Evolutionary conservation across 495 filamentous ascomycete species (phyloP).

Genomic region (Aspergillus bridgeri): DNA sequence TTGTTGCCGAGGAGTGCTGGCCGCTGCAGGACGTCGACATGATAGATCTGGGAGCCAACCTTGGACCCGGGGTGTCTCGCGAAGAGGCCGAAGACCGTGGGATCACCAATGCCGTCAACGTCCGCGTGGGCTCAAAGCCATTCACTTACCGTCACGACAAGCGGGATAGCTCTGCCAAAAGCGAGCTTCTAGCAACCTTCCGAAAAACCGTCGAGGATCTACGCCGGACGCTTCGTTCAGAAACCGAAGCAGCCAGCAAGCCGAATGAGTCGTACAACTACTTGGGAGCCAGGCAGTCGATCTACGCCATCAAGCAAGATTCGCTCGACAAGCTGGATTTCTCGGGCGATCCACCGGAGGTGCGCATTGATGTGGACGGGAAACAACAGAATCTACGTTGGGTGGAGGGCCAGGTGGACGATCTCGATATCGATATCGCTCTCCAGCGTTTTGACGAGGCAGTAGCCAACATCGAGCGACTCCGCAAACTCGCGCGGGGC

Average conservation of each 20-base stretch:
- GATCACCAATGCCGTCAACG: conserved; percentile 82
- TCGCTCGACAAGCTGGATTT: conserved; percentile 65
- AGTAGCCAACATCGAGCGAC: conserved; percentile 74
- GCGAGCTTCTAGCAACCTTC: conserved; percentile 76
- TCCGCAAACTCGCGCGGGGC: conserved; percentile 71
- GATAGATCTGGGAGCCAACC: conserved; percentile 71
- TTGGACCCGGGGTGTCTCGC: conserved; percentile 53
- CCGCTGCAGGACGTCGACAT: conserved; percentile 90
- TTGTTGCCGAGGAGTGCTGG: conserved; percentile 94
- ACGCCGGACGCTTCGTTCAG: conserved; percentile 73
- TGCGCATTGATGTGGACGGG: conserved; percentile 93
- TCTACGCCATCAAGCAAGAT: conserved; percentile 28
- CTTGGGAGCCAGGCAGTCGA: conserved; percentile 43
- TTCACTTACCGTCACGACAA: conserved; percentile 89
- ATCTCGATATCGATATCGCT: conserved; percentile 93
- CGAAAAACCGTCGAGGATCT: conserved; percentile 89
- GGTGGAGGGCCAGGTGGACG: conserved; percentile 93
- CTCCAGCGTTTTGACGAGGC: conserved; percentile 86
- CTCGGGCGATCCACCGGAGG: conserved; percentile 64
- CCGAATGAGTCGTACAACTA: conserved; percentile 78
- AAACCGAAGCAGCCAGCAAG: conserved; percentile 76
- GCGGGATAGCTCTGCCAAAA: conserved; percentile 69
- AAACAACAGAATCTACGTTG: conserved; percentile 93
- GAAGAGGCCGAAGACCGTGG: conserved; percentile 58
- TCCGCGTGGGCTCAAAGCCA: conserved; percentile 84